Percentiles rank a stretch among this genome's conserved stretches.
These are phyloP conservation scores for Suhomyces sp. DNA, from an alignment of 805 yeast genomes.

Conservation along the genomic window DNA sequence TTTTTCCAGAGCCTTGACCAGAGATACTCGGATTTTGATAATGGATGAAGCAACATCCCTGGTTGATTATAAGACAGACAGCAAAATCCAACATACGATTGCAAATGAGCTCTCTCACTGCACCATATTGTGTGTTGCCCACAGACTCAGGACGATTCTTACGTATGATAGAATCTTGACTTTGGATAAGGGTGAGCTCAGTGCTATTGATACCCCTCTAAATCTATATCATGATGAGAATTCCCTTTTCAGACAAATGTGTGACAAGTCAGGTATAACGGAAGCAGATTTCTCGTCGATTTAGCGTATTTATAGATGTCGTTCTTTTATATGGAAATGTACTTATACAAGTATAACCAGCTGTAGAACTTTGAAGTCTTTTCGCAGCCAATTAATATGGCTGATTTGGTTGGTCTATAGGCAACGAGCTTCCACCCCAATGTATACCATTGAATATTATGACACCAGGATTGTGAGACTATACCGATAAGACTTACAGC, in stretches of 20 bases:
- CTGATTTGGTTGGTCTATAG: too few relatives aligned
- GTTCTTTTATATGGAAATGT: too few relatives aligned
- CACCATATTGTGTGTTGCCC: conserved; percentile 73
- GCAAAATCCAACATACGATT: conserved; percentile 62
- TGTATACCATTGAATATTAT: too few relatives aligned
- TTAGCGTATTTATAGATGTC: too few relatives aligned
- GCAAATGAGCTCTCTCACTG: conserved; percentile 56
- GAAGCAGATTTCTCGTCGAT: conserved; percentile 3
- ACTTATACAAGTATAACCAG: too few relatives aligned
- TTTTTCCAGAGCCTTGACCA: conserved; percentile 67
- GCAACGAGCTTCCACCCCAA: too few relatives aligned
- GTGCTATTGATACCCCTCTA: conserved; percentile 1
- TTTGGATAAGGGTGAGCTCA: conserved; percentile 2
- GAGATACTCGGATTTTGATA: conserved; percentile 58
- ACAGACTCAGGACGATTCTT: conserved; percentile 61
- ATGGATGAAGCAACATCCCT: conserved; percentile 78
- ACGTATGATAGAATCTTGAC: conserved; percentile 3
- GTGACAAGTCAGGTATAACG: conserved; percentile 4
- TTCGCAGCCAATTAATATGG: too few relatives aligned
- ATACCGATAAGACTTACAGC: too few relatives aligned
- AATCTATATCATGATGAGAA: background rate
- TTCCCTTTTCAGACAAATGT: conserved; percentile 1
- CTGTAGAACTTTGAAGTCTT: too few relatives aligned
- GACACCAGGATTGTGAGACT: too few relatives aligned
- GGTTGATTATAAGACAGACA: conserved; percentile 73